phyloP scores from a whole-genome alignment of 1,139 yeast species.

The Lodderomyces parapsilosis region DNA sequence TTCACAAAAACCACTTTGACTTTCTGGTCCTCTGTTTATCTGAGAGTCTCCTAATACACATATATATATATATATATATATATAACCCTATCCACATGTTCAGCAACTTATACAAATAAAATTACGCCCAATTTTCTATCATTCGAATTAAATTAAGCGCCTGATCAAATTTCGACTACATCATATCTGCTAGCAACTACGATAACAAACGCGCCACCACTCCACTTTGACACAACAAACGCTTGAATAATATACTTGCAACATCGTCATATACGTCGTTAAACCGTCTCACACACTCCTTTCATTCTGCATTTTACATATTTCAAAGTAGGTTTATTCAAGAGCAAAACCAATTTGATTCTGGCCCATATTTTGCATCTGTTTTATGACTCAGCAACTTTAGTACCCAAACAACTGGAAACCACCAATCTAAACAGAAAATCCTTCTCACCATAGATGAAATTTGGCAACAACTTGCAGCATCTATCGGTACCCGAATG shows the following conservation, averaged over 20 bases:
- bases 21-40: too few species aligned
- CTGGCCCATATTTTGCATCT: neutral
- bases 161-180: neutral
- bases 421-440: neutral
- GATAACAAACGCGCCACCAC: neutral
- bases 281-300: too few species aligned
- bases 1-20: too few species aligned
- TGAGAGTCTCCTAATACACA: too few species aligned
- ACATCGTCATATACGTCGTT: too few species aligned
- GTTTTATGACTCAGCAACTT: neutral
- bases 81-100: too few species aligned
- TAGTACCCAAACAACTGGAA: neutral
- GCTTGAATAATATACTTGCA: too few species aligned
- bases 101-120: neutral
- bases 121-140: neutral
- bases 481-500: constrained; percentile 85
- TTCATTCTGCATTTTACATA: too few species aligned
- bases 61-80: too few species aligned
- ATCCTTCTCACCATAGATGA: constrained; percentile 46
- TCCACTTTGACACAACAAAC: neutral
- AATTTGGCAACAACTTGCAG: constrained; percentile 76
- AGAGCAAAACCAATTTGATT: too few species aligned
- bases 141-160: neutral
- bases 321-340: too few species aligned
- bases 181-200: neutral